Evolutionary conservation across 2,329 filamentous ascomycete genomes (phyloP), one percentile per base, ranked within the genome.

Genomic region (Pseudogymnoascus sp.): DNA sequence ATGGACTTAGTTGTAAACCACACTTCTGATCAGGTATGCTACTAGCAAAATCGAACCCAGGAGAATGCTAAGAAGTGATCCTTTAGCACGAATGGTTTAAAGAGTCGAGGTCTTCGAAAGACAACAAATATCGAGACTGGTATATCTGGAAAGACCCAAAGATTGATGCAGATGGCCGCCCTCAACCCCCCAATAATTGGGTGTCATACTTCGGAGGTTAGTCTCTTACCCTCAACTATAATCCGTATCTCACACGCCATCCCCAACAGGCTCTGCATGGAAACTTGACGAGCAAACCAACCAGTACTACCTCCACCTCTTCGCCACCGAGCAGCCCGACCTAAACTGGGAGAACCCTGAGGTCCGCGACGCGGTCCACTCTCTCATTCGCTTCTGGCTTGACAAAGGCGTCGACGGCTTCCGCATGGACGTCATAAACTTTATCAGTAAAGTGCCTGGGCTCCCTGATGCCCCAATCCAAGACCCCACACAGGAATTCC

Each of bases 1-100:
- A 83, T 91, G 68, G 88, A 91, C 67, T 76, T 91, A 6, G 88
- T 91, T 0, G 83, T 90, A n/a, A 91, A 91, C 63, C 88, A 91
- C 70, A 90, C 87, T 0, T 67, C 64, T 66, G 67, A 71, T 60
- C 80, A 89, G 72, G 47, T 57, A 57, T 16, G 6, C 26, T 57
- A 57, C 11, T 26, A 4, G n/a, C 8, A 18, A 57, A 18, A 6
- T 8, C 1, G 10, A 31, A 18, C n/a, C 8, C 34, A 34, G 26
- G n/a, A 11, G 12, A 4, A 18, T 34, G n/a, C 26, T 57, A 81
- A 21, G 83, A 67, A 14, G 7, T 54, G 72, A 5, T 73, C 71
- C 2, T 18, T 67, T 80, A 89, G 72, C 83, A 86, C 62, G 72
- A 75, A 5, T 86, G 84, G 84, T 86, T 86, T 72, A 76, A 79